A percentile compares a stretch with the other conserved stretches of the same genome.
These are phyloP conservation scores for Sordariomycetes sp. DNA, from an alignment of 2,329 filamentous ascomycete species.

Conservation along the genomic window DNA sequence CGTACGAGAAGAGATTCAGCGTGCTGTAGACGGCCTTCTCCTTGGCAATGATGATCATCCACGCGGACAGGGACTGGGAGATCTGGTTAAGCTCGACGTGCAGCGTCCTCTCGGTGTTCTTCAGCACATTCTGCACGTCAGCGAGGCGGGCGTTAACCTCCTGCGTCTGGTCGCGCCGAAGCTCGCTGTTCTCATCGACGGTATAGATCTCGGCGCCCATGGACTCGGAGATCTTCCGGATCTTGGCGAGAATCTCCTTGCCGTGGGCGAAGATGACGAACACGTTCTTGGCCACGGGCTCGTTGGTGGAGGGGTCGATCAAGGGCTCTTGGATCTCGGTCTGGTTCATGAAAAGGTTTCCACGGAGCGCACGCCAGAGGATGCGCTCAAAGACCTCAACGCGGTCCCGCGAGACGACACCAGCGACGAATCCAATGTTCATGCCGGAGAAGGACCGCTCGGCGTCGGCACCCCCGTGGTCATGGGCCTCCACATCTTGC, in stretches of 20 bases:
- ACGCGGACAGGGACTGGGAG: conserved; percentile 81
- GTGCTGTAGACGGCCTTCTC: conserved; percentile 97
- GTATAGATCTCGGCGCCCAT: conserved; percentile 92
- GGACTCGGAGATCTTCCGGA: conserved; percentile 96
- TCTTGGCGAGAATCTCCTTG: conserved; percentile 97
- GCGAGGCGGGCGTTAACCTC: conserved; percentile 91
- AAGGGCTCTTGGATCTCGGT: conserved; percentile 93
- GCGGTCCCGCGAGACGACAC: conserved; percentile 86
- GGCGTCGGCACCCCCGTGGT: conserved; percentile 50
- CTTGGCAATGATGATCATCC: conserved; percentile 97
- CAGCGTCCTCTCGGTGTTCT: conserved; percentile 89
- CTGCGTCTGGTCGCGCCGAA: conserved; percentile 89
- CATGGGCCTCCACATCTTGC: conserved; percentile 82
- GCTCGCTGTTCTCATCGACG: conserved; percentile 94
- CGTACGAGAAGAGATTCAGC: conserved; percentile 92
- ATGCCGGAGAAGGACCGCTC: conserved; percentile 90
- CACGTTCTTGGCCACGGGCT: conserved; percentile 90
- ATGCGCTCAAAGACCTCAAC: conserved; percentile 96
- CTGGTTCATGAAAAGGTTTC: conserved; percentile 99
- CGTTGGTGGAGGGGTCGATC: conserved; percentile 84
- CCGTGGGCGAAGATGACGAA: conserved; percentile 99
- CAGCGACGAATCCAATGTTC: conserved; percentile 98
- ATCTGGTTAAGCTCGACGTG: conserved; percentile 91
- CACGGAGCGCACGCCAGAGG: conserved; percentile 90
- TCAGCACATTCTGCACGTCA: conserved; percentile 84